Base-by-base conservation (phyloP, 2,329 filamentous ascomycete genomes). In the Colletotrichum kahawae region DNA sequence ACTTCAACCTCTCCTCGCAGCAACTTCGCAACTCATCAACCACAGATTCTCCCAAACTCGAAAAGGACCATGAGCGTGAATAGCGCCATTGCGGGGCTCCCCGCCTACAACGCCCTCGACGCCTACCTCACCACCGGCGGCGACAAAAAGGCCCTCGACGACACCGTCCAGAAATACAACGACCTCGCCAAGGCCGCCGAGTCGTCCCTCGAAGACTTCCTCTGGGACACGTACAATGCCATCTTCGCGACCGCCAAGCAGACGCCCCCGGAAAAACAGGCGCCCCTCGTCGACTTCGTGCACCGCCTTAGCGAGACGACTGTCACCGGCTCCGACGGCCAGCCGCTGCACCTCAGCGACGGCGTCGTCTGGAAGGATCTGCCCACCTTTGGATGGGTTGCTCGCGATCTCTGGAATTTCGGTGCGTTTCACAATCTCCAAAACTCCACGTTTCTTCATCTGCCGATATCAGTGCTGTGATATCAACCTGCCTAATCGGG, bases 311-410 rank as follows among this genome's bases (percentile, higher is more conserved):
- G 57, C 57, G 63, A 79, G 36, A 77, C 59, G 2, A 70, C 76
- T 1, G 76, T 75, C 14, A 74, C 70, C 7, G 73, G 70, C n/a
- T 59, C 66, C 4, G 69, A 77, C 7, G 80, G 78, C 8, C 65
- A 80, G 62, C 54, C 67, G n/a, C 59, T 81, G 16, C 75, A 71
- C 56, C 57, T 76, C n/a, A 65, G 77, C 16, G 72, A 74, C 14
- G 75, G 77, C 31, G 74, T 77, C 14, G 62, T 82, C 2, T 83
- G 81, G 81, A 77, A 66, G 34, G 80, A 80, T n/a, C 59, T 83
- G 56, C 81, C 82, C 4, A 77, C 74, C 4, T 79, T 82, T 67
- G 79, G 79, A 3, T 79, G 78, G 78, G 71, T 76, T 9, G 77
- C 77, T 31, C 75, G 82, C 33, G 80, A 82, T 10, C 13, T 65